Percentiles rank a stretch among this genome's conserved stretches.
These are phyloP conservation scores for Tetrapisispora phaffii DNA, from an alignment of 805 yeast genomes.

Conservation along the genomic window DNA sequence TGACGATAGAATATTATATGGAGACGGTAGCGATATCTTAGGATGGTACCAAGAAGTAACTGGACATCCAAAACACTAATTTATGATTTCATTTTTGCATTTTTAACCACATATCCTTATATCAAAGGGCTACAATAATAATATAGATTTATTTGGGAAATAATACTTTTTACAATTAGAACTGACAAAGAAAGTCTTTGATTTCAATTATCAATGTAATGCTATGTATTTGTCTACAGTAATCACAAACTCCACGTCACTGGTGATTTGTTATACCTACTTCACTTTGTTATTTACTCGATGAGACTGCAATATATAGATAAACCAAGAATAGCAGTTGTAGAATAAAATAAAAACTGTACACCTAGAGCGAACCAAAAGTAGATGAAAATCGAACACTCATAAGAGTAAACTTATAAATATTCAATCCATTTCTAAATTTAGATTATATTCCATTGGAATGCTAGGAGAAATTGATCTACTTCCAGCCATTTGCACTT, in stretches of 20 bases:
- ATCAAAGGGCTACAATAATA: not conserved
- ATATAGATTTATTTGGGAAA: not conserved
- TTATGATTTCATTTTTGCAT: not conserved
- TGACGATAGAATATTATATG: conserved; percentile 61
- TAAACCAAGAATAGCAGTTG: not conserved
- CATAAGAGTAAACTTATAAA: not conserved
- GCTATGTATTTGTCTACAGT: no score
- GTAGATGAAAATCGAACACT: not conserved
- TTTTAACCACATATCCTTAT: not conserved
- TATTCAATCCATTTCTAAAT: not conserved
- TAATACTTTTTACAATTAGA: no score
- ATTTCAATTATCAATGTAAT: no score
- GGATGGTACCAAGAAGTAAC: conserved; percentile 78
- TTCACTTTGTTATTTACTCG: no score
- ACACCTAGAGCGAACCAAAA: conserved; percentile 6
- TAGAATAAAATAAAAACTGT: conserved; percentile 1
- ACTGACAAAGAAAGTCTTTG: no score
- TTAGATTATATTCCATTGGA: conserved; percentile 6
- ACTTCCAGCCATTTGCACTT: conserved; percentile 27
- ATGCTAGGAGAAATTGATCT: conserved; percentile 17
- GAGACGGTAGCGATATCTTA: conserved; percentile 76
- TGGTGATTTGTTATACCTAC: no score
- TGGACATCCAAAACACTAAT: conserved; percentile 32
- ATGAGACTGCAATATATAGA: not conserved
- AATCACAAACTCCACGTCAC: no score